phyloP scores from a whole-genome alignment of 1,284 basidiomycete genomes.

The Stygiomarasmius scandens region DNA sequence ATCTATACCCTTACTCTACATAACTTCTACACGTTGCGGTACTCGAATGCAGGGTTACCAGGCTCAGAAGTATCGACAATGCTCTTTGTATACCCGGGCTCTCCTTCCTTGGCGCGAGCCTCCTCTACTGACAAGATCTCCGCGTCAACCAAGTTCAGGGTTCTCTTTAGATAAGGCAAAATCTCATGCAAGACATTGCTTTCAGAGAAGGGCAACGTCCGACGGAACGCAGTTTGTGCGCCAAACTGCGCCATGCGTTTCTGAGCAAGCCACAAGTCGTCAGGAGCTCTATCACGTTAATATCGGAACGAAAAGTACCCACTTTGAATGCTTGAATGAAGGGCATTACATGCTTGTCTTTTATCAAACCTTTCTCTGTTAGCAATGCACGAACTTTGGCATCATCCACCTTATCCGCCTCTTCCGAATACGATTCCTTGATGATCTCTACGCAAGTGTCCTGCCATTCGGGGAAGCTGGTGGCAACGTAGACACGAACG shows the following conservation, averaged over 20 bases:
- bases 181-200: slow-evolving; percentile 74
- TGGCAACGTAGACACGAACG: slow-evolving; percentile 89
- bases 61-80: slow-evolving; percentile 90
- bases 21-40: slow-evolving; percentile 61
- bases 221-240: slow-evolving; percentile 81
- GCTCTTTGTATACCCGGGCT: slow-evolving; percentile 59
- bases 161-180: slow-evolving; percentile 83
- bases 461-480: slow-evolving; percentile 94
- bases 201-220: slow-evolving; percentile 90
- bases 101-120: slow-evolving; percentile 56
- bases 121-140: slow-evolving; percentile 76
- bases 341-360: slow-evolving; percentile 96
- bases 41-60: slow-evolving; percentile 84
- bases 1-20: not conserved
- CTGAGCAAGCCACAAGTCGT: slow-evolving; percentile 39
- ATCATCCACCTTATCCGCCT: slow-evolving; percentile 79
- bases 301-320: slow-evolving; percentile 18
- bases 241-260: slow-evolving; percentile 86
- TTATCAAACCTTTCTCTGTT: slow-evolving; percentile 80
- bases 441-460: slow-evolving; percentile 80
- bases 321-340: slow-evolving; percentile 94
- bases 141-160: slow-evolving; percentile 76
- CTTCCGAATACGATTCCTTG: slow-evolving; percentile 67
- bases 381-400: slow-evolving; percentile 75
- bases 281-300: not conserved